Percentiles rank a stretch among this genome's conserved stretches.
Evolutionary conservation across 176 grass and related monocot genomes (phyloP).

Genomic region (Bolboschoenus planiculmis): DNA sequence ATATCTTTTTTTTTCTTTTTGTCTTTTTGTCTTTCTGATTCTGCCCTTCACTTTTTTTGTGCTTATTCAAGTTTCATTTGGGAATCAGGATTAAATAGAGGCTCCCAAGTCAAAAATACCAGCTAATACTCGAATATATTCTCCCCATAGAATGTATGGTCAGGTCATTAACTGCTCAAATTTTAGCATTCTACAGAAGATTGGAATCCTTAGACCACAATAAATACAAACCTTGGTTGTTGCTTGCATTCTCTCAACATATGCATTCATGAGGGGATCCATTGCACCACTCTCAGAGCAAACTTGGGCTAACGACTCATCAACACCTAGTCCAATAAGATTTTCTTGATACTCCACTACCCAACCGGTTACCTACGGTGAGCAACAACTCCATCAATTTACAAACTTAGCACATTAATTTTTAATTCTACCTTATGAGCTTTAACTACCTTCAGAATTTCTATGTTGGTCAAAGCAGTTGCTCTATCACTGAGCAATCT

Average conservation of each 20-base stretch:
- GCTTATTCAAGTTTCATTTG: not conserved
- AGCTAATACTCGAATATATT: no score
- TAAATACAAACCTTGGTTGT: conserved; percentile 77
- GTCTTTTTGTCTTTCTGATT: not conserved
- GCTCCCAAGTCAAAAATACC: not conserved
- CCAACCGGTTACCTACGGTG: conserved; percentile 91
- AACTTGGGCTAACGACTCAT: conserved; percentile 97
- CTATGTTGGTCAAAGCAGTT: conserved; percentile 89
- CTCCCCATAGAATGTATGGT: not conserved
- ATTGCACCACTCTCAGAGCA: conserved; percentile 98
- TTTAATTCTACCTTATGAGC: not conserved
- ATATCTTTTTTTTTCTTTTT: not conserved
- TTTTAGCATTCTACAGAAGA: not conserved
- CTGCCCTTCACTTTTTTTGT: not conserved
- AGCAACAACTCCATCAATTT: conserved; percentile 26
- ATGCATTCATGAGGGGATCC: conserved; percentile 99
- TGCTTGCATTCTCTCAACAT: conserved; percentile 93
- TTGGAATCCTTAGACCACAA: not conserved
- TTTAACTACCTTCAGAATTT: conserved; percentile 82
- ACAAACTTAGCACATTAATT: conserved; percentile 17
- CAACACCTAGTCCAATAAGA: conserved; percentile 89
- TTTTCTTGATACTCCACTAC: conserved; percentile 98
- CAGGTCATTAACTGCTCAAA: not conserved
- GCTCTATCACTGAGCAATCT: conserved; percentile 94
- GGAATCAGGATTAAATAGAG: not conserved